These are phyloP conservation scores for Tephrocybe sp. DNA, from an alignment of 768 basidiomycete species.

Conservation along the genomic window DNA sequence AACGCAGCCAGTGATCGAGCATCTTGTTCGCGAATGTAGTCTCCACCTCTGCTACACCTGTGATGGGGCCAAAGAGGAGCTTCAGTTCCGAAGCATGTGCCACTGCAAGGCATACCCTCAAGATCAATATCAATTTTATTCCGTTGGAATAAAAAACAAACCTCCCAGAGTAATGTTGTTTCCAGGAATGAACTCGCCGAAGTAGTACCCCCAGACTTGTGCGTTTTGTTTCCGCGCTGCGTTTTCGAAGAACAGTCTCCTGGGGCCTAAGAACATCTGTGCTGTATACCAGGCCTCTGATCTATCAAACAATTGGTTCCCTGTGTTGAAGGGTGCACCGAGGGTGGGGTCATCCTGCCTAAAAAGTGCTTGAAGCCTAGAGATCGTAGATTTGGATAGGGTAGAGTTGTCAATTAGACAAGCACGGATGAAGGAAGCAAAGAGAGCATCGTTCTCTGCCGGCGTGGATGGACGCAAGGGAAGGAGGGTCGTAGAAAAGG, in stretches of 20 bases:
- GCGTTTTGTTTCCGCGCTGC: conserved; percentile 41
- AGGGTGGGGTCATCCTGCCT: conserved; percentile 46
- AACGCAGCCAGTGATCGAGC: conserved; percentile 54
- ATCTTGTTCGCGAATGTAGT: conserved; percentile 43
- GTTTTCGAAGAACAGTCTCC: conserved; percentile 48
- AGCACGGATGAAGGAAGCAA: conserved; percentile 44
- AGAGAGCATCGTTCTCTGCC: conserved; percentile 38
- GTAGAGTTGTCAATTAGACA: conserved; percentile 54
- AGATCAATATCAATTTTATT: background rate
- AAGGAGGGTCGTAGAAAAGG: conserved; percentile 37
- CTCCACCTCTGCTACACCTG: conserved; percentile 35
- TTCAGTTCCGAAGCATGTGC: conserved; percentile 47
- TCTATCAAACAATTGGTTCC: conserved; percentile 58
- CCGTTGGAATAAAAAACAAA: conserved; percentile 14
- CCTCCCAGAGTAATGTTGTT: conserved; percentile 47
- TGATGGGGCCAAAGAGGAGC: conserved; percentile 48
- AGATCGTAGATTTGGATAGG: conserved; percentile 38
- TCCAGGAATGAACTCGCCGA: conserved; percentile 57
- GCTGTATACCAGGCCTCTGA: conserved; percentile 58
- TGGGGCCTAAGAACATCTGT: conserved; percentile 50
- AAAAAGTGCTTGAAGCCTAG: conserved; percentile 37
- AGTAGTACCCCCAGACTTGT: conserved; percentile 50
- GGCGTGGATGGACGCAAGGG: conserved; percentile 36
- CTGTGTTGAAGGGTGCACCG: conserved; percentile 55
- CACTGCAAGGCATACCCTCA: conserved; percentile 30